Evolutionary conservation across 495 filamentous ascomycete species (phyloP), one percentile per base, ranked within the genome.

Genomic region (Daldinia concentrica): DNA sequence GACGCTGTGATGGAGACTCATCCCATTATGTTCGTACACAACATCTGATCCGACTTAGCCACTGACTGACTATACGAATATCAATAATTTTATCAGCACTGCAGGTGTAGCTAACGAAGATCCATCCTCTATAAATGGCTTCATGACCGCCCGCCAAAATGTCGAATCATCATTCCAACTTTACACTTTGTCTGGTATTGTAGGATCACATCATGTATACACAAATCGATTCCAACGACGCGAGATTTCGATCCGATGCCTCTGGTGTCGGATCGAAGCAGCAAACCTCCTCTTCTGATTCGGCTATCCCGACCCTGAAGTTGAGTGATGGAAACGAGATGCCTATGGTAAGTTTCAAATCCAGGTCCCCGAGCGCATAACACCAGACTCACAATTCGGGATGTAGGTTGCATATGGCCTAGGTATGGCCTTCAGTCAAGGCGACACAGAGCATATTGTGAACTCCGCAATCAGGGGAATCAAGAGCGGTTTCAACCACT

Each of bases 301-400:
- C 43, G 43, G 17, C 43, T 24, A 22, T 48, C 36, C 80, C 80
- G 77, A 45, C 70, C 76, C 34, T 91, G 57, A 89, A 90, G 71
- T 82, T 95, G 59, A 90, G 88, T 68, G 92, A 95, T 79, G 91
- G 90, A 17, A 88, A 87, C 51, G 84, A 86, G 26, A 90, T 95
- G 29, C 93, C 93, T 15, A 81, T 93, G 79, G 91, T 92, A 75
- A 78, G 86, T 78, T 30, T n/a, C 26, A 1, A 2, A 24, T 14
- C 15, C 43, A 43, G n/a, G 15, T 17, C 32, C 7, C 27, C 45
- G 22, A 58, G 1, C 30, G 36, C n/a, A 14, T 17, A 22, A 17
- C 22, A 17, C 29, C 24, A n/a, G 2, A 15, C 55, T 68, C 17
- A 68, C 12, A 59, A 36, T 56, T 65, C 58, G 6, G 50, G 69